Conservation (phyloP, 805 yeast species). For the Citeromyces nyonsensis region DNA sequence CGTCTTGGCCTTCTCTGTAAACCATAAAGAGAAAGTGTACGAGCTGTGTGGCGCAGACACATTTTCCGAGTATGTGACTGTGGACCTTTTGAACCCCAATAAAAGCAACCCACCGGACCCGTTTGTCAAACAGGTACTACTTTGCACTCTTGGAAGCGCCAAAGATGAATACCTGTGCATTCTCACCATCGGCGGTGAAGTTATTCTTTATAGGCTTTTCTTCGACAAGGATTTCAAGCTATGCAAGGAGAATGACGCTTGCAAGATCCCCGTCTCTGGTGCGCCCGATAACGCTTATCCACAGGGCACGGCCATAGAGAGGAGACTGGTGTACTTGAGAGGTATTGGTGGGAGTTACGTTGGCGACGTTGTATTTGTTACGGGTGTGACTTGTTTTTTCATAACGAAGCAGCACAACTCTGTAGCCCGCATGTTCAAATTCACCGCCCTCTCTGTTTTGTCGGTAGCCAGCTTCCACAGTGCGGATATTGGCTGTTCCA, state of each 20-base stretch:
- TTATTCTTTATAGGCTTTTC: slow-evolving; percentile 47
- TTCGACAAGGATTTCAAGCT: slow-evolving; percentile 21
- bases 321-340: slow-evolving; percentile 45
- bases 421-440: slow-evolving; percentile 47
- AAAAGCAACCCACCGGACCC: slow-evolving; percentile 52
- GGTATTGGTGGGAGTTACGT: slow-evolving; percentile 10
- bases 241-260: slow-evolving; percentile 25
- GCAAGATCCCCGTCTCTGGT: slow-evolving; percentile 40
- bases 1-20: slow-evolving; percentile 44
- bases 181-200: slow-evolving; percentile 71
- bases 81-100: slow-evolving; percentile 31
- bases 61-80: slow-evolving; percentile 23
- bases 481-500: slow-evolving; percentile 8
- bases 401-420: slow-evolving; percentile 53
- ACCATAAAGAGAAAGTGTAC: slow-evolving; percentile 35
- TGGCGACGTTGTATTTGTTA: slow-evolving; percentile 28
- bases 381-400: slow-evolving; percentile 61
- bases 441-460: slow-evolving; percentile 49
- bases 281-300: slow-evolving; percentile 72
- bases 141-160: slow-evolving; percentile 31
- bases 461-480: slow-evolving; percentile 43
- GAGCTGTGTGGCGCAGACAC: slow-evolving; percentile 33
- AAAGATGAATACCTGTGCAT: slow-evolving; percentile 58
- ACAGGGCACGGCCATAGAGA: slow-evolving; percentile 51
- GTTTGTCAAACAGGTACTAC: slow-evolving; percentile 45